A percentile compares a stretch with the other conserved stretches of the same genome.
Evolutionary conservation across 129 eudicot genomes (phyloP).

Genomic region (Saposhnikovia divaricata): DNA sequence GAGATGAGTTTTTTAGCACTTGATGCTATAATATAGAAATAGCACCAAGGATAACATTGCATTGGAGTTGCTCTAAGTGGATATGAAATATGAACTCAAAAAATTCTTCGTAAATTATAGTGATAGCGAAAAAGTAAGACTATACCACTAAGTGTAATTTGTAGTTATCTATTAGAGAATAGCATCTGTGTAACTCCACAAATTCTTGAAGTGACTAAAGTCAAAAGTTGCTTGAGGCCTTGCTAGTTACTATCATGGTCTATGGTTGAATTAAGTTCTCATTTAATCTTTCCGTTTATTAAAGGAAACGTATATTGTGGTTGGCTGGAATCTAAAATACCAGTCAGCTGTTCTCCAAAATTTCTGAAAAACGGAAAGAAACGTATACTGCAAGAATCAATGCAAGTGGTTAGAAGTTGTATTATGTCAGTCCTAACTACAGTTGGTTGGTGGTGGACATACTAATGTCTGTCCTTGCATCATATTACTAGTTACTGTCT

Average conservation of each 20-base stretch:
- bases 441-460: conserved; percentile 1
- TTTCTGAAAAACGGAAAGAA: background rate
- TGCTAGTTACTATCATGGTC: background rate
- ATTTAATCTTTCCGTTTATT: background rate
- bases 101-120: background rate
- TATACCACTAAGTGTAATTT: background rate
- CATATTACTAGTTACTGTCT: background rate
- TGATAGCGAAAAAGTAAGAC: background rate
- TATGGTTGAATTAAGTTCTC: background rate
- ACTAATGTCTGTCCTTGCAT: background rate
- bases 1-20: too few species aligned
- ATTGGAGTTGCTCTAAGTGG: too few species aligned
- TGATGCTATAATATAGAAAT: too few species aligned
- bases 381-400: background rate
- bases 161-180: background rate
- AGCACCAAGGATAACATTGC: too few species aligned
- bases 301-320: background rate
- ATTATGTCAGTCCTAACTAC: background rate
- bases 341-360: background rate
- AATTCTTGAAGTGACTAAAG: conserved; percentile 4
- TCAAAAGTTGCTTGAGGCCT: conserved; percentile 1
- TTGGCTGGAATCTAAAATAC: background rate
- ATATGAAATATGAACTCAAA: background rate
- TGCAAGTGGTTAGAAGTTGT: background rate
- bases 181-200: conserved; percentile 9